Conservation (phyloP, 2,329 filamentous ascomycete genomes). For the Hypoxylon sp. region DNA sequence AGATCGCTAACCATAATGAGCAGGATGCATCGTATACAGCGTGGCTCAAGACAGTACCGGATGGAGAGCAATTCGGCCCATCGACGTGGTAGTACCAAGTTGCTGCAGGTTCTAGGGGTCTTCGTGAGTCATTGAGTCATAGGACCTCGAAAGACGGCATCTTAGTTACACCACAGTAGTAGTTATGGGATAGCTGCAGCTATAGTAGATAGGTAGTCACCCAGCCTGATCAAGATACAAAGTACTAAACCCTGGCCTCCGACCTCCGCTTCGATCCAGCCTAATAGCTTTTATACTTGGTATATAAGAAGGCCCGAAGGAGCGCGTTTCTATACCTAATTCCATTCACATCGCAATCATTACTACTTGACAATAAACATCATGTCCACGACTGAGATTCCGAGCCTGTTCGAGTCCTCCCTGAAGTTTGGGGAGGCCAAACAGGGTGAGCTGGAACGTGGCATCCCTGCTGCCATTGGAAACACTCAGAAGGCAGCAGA, state of each 20-base stretch:
- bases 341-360: not conserved
- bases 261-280: not conserved
- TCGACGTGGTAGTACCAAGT: conserved; percentile 54
- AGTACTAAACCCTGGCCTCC: not conserved
- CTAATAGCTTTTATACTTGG: not conserved
- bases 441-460: not conserved
- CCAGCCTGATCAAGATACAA: conserved; percentile 13
- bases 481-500: conserved; percentile 35
- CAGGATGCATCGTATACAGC: conserved; percentile 55
- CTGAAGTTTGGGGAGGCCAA: not conserved
- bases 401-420: not conserved
- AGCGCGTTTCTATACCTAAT: not conserved
- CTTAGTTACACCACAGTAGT: conserved; percentile 6
- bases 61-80: conserved; percentile 58
- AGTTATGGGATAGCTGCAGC: not conserved
- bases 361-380: not conserved
- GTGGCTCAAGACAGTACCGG: conserved; percentile 53
- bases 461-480: not conserved
- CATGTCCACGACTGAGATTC: not conserved
- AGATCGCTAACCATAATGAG: conserved; percentile 41
- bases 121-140: conserved; percentile 4
- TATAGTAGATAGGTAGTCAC: conserved; percentile 15
- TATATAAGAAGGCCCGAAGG: not conserved
- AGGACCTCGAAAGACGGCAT: conserved; percentile 3
- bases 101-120: not conserved